Base-by-base conservation (phyloP, 768 basidiomycete species). In the Termitomyces titanicus region DNA sequence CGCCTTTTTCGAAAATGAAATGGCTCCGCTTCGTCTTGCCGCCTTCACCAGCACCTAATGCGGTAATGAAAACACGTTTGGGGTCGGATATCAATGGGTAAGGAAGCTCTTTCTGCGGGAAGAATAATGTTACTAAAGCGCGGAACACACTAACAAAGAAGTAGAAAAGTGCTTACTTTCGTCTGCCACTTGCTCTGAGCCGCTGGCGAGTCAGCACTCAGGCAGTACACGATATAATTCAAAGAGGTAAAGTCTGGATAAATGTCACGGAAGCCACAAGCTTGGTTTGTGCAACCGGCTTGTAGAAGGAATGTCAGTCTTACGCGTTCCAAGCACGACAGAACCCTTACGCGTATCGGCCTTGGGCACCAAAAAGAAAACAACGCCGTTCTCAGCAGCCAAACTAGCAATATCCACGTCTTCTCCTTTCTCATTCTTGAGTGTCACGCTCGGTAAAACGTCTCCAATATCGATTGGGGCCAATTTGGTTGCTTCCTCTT, bases 251-350 rank as follows among this genome's bases (percentile, higher is more conserved):
- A 95, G 59, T 90, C 86, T 5, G 85, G 80, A 68, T 88, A 91
- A 50, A 76, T 76, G 67, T 98, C 94, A 18, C 93, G 80, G 79
- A 90, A 98, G 4, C 86, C 89, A 67, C 95, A 98, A 0, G 95
- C 94, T 68, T 98, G 94, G 34, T 74, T 86, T 3, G 94, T 98
- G 73, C 95, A 97, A 31, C 95, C 94, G 51, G 89, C 89, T 91
- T 43, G 42, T 43, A 31, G 12, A 33, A 31, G 20, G 29, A n/a
- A 45, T 29, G 15, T 29, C 27, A 18, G 24, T 27, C 24, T 20
- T 12, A 39, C 9, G 17, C 35, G 34, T 22, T 44, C 10, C 29
- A 45, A 33, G 20, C 52, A 25, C 44, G 15, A 53, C n/a, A 31
- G 24, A 33, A 24, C 35, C 27, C 87, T 61, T 62, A 93, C 88